Evolutionary conservation across 192 early-diverging fungal genomes (phyloP), one percentile per base, ranked within the genome.

Genomic region (Irineochytrium annulatum): DNA sequence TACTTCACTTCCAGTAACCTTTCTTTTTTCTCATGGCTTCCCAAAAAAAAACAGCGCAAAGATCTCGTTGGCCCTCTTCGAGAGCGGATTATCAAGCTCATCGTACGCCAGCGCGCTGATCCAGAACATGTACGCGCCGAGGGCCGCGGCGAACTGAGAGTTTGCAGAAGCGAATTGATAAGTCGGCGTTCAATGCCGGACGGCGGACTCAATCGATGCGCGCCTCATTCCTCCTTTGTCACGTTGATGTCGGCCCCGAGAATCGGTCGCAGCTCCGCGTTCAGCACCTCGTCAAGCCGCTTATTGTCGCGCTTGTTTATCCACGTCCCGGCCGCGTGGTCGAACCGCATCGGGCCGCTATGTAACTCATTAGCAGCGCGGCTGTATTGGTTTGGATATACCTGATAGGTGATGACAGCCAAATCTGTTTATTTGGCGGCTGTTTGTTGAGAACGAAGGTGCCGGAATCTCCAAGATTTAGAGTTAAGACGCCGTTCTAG

Each of bases 401-500:
- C 73, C 74, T 74, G 3, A 71, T 56, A 22, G 96, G 96, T 26
- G 94, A 97, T 34, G 94, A 97, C 17, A 95, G 74, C 96, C 96
- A 98, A 11, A 98, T 93, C 71, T 98, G 96, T 64, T 87, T 89
- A 73, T 97, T 98, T 1, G 96, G 93, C 26, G 96, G 94, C 74
- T 98, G 96, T 62, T 98, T 98, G 68, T 98, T 98, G 61, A 98
- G 72, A 0, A 98, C 96, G 65, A 93, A 98, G 0, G 92, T 95
- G 33, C 94, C 94, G 24, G 69, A 62, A 11, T 61, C 60, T 3
- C 92, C 93, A 0, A 94, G 73, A 3, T 72, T 81, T 13, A 98
- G 62, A 0, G 95, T 98, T 72, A 98, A 71, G 16, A 98, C 96
- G 34, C 94, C 94, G 44, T 49, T 62, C 78, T 80, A 45, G 16